These are phyloP conservation scores for Prinsepia uniflora DNA, from an alignment of 306 rosid species.

Conservation along the genomic window DNA sequence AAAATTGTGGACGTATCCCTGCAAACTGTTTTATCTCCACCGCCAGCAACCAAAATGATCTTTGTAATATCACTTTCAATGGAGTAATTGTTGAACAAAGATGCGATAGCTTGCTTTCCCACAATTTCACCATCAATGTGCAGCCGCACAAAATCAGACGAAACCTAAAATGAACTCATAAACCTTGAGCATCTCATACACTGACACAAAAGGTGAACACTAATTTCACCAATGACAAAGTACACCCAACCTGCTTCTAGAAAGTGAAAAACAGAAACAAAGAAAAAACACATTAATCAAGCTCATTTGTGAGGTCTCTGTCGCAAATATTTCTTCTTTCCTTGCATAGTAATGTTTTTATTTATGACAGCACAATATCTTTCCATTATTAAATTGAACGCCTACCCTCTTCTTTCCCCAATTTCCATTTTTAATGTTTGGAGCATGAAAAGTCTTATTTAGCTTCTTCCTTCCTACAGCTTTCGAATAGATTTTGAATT, in stretches of 20 bases:
- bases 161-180: slow-evolving; percentile 48
- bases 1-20: slow-evolving; percentile 65
- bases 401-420: background rate
- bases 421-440: background rate
- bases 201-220: background rate
- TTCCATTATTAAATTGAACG: background rate
- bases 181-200: slow-evolving; percentile 19
- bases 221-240: background rate
- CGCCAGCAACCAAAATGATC: slow-evolving; percentile 50
- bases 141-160: slow-evolving; percentile 50
- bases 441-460: background rate
- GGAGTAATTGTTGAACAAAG: slow-evolving; percentile 34
- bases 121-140: slow-evolving; percentile 63
- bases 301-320: background rate
- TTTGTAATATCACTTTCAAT: slow-evolving; percentile 32
- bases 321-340: background rate
- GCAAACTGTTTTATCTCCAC: slow-evolving; percentile 43
- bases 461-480: background rate
- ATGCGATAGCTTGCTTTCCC: slow-evolving; percentile 43
- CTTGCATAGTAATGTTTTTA: background rate
- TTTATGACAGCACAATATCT: background rate
- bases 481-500: background rate
- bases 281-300: background rate
- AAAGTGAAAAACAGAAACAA: background rate
- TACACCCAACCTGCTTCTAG: background rate